These are phyloP conservation scores for Monilinia aucupariae DNA, from an alignment of 2,329 filamentous ascomycete species.

Conservation along the genomic window DNA sequence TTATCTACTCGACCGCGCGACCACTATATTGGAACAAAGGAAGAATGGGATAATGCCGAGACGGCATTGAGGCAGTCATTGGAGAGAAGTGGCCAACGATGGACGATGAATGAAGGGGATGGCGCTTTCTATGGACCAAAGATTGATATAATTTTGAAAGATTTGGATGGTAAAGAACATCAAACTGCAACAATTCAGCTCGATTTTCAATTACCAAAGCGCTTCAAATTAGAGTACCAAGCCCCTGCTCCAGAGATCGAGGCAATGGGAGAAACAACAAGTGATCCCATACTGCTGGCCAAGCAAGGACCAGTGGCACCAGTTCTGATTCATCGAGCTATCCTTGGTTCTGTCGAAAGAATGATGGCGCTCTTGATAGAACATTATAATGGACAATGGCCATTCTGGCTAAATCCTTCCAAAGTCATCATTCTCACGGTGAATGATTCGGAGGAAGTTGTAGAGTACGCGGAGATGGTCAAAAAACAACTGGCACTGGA, in stretches of 20 bases:
- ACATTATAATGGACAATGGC: conserved; percentile 73
- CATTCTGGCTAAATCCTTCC: conserved; percentile 81
- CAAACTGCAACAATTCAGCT: conserved; percentile 86
- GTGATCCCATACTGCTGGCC: conserved; percentile 44
- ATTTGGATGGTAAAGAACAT: conserved; percentile 78
- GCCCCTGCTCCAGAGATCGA: conserved; percentile 62
- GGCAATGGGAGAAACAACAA: conserved; percentile 45
- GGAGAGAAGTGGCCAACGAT: conserved; percentile 58
- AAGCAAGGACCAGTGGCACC: conserved; percentile 59
- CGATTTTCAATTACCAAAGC: conserved; percentile 81
- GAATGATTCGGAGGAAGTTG: conserved; percentile 47
- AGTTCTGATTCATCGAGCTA: conserved; percentile 78
- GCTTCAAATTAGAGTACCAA: conserved; percentile 72
- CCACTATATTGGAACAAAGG: conserved; percentile 68
- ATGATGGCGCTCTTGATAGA: conserved; percentile 83
- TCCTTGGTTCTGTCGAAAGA: conserved; percentile 77
- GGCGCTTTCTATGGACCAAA: conserved; percentile 91
- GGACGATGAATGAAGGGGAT: conserved; percentile 73
- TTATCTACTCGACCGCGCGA: conserved; percentile 73
- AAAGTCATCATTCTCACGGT: conserved; percentile 72
- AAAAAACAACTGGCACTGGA: conserved; percentile 2
- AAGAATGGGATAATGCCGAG: conserved; percentile 66
- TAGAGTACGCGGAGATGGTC: conserved; percentile 28
- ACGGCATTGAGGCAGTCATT: conserved; percentile 59
- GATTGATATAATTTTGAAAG: conserved; percentile 78